Percentiles rank a stretch among this genome's conserved stretches.
Conservation (phyloP, 2,329 filamentous ascomycete species). For the Diaporthe sp. region DNA sequence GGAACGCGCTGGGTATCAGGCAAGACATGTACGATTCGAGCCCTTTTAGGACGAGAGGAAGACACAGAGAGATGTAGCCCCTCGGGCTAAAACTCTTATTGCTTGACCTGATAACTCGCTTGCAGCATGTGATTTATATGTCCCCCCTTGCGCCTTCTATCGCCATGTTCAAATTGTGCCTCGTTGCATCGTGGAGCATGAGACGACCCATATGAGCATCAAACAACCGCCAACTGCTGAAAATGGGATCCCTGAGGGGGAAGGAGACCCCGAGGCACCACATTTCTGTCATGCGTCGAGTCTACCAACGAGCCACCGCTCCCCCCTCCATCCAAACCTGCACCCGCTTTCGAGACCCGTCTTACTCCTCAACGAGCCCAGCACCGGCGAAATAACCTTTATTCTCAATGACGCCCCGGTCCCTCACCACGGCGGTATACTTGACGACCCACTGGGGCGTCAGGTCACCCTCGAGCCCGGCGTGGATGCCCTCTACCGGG, state of each 20-base stretch:
- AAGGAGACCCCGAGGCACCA: neutral
- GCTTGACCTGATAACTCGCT: constrained; percentile 15
- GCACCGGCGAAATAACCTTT: constrained; percentile 97
- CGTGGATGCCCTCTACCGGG: constrained; percentile 53
- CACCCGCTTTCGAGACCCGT: neutral
- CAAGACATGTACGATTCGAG: constrained; percentile 8
- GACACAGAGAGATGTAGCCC: neutral
- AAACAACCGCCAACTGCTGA: neutral
- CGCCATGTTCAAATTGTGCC: constrained; percentile 1
- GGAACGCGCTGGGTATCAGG: neutral
- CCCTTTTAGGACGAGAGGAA: neutral
- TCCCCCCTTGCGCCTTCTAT: constrained; percentile 28
- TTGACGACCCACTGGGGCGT: constrained; percentile 95
- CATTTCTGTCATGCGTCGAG: neutral
- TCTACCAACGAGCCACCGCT: neutral
- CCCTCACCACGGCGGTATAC: constrained; percentile 94
- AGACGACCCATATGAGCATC: neutral
- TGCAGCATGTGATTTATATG: constrained; percentile 25
- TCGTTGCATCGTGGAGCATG: neutral
- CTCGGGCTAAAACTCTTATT: constrained; percentile 2
- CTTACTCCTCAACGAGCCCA: constrained; percentile 67
- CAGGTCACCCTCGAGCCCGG: constrained; percentile 81
- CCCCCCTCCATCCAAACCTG: no score
- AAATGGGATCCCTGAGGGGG: neutral
- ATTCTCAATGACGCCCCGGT: constrained; percentile 96